Conservation (phyloP, 2,329 filamentous ascomycete species). For the Aphanoascus verrucosus region DNA sequence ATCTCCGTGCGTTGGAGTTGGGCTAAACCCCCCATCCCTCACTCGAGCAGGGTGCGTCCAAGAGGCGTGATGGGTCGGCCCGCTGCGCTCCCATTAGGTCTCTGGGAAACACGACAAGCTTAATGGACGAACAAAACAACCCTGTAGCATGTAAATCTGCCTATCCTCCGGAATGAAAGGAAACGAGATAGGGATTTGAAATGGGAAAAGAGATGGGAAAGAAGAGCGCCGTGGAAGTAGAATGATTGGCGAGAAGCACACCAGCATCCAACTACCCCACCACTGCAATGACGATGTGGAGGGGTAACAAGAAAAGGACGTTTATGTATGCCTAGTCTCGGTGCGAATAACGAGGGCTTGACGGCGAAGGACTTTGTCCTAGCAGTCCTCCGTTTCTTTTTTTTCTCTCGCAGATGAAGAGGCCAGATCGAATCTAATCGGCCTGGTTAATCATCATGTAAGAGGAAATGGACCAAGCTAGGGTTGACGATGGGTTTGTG, state of each 20-base stretch:
- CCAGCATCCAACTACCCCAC: conserved; percentile 5
- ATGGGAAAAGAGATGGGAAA: neutral
- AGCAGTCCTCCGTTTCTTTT: neutral
- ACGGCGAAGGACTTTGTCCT: conserved; percentile 6
- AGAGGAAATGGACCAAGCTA: neutral
- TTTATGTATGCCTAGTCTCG: conserved; percentile 5
- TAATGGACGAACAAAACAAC: conserved; percentile 11
- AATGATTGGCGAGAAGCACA: conserved; percentile 8
- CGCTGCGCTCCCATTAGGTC: conserved; percentile 35
- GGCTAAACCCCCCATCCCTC: conserved; percentile 2
- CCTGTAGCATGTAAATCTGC: conserved; percentile 11
- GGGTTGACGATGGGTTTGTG: neutral
- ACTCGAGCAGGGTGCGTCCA: conserved; percentile 1
- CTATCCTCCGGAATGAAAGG: conserved; percentile 14
- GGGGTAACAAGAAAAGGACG: conserved; percentile 7
- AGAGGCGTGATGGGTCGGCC: conserved; percentile 33
- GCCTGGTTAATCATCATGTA: conserved; percentile 6
- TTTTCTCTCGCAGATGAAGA: neutral
- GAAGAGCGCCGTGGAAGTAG: conserved; percentile 6
- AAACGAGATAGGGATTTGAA: neutral
- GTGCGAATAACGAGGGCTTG: neutral
- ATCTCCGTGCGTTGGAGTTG: conserved; percentile 13
- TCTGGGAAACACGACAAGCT: conserved; percentile 14
- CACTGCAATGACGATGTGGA: conserved; percentile 5
- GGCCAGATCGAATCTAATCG: conserved; percentile 6